Base-by-base conservation (phyloP, 2,329 filamentous ascomycete genomes). In the Pestalotiopsis sp. region DNA sequence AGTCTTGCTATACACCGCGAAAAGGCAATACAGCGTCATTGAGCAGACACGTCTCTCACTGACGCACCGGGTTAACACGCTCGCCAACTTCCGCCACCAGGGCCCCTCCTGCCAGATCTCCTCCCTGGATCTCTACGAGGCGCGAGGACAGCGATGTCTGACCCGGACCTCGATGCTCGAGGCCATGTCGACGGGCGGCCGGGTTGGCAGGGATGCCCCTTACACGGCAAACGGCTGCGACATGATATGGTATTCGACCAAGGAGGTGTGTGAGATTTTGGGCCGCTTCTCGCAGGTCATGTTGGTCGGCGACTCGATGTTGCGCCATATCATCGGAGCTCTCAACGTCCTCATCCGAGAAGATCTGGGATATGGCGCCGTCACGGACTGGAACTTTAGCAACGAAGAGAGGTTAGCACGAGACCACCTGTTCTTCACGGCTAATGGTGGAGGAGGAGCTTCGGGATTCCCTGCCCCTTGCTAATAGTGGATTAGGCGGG, bases 351-450 rank as follows among this genome's bases (percentile, higher is more conserved):
- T 85, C 49, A 72, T 85, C 39, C 75, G 83, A 6, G 81, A 82
- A 69, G 80, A 86, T 71, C 70, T 86, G 31, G 83, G 83, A 6
- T 85, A 84, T 69, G 83, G 83, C 11, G 83, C 82, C 52, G 83
- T 85, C 13, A 85, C 83, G 3, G 79, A 84, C 70, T 85, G 83
- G 83, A 85, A 85, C 68, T 85, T 85, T 65, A 77, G 77, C n/a
- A 71, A 76, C 11, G 74, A 81, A 59, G 83, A 85, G 73, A 79
- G 75, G 81, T 80, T 72, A 61, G 76, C 23, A 31, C 70, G 14
- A 38, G 7, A 52, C 7, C 23, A 7, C 57, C 12, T 36, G 17
- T 27, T 12, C 6, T 14, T 27, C 31, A 3, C 52, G 31, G 5
- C 45, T 4, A 9, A 17, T 9, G 3, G 17, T 17, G 5, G 20